These are phyloP conservation scores for Vaucheria bursata DNA, from an alignment of 352 stramenopile genomes.

Conservation along the genomic window DNA sequence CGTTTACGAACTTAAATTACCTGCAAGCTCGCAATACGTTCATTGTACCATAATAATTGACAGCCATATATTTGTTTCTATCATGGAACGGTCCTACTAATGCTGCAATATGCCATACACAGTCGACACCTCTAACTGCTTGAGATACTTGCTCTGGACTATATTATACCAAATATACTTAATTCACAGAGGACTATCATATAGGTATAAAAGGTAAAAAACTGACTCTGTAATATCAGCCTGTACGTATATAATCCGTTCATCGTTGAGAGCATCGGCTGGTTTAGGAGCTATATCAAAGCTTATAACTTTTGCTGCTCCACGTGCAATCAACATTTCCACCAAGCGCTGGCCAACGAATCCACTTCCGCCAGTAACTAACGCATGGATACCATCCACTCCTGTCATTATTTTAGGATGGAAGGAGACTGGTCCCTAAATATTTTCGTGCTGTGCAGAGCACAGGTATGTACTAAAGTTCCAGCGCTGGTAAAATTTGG, in stretches of 20 bases:
- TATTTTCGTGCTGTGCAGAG: too few relatives aligned
- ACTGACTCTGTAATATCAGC: slow-evolving; percentile 21
- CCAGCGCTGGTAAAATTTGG: too few relatives aligned
- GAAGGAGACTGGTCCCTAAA: too few relatives aligned
- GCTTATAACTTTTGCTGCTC: slow-evolving; percentile 63
- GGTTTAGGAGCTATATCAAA: slow-evolving; percentile 65
- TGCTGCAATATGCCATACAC: slow-evolving; percentile 73
- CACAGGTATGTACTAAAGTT: too few relatives aligned
- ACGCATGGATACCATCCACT: slow-evolving; percentile 30
- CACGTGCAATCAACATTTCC: slow-evolving; percentile 76
- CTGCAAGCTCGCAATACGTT: slow-evolving; percentile 69
- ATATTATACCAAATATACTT: neutral
- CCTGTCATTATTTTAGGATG: slow-evolving; percentile 19
- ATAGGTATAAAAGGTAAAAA: too few relatives aligned
- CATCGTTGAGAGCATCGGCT: slow-evolving; percentile 40
- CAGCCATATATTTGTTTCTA: slow-evolving; percentile 58
- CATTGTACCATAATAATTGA: slow-evolving; percentile 71
- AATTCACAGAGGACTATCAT: neutral
- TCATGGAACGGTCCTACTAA: slow-evolving; percentile 72
- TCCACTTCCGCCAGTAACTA: slow-evolving; percentile 73
- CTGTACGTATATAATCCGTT: slow-evolving; percentile 51
- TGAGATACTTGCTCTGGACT: slow-evolving; percentile 53
- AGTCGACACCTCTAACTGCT: slow-evolving; percentile 57
- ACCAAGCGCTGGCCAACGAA: slow-evolving; percentile 72
- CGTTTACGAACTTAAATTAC: too few relatives aligned